Evolutionary conservation across 176 grass and related monocot species (phyloP).

Genomic region (Pontederia crassipes): DNA sequence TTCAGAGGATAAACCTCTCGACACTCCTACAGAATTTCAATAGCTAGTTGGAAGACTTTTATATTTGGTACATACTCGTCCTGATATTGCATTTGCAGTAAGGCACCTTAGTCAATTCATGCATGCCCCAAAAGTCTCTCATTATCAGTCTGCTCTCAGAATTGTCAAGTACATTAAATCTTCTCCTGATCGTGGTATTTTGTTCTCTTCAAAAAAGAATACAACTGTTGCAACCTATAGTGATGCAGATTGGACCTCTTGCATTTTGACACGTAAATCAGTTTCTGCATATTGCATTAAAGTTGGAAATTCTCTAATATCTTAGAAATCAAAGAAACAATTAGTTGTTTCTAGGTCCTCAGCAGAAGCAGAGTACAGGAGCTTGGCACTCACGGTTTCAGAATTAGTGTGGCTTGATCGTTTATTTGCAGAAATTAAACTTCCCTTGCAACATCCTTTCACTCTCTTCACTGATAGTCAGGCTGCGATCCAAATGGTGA

Average conservation of each 20-base stretch:
- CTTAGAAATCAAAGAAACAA: background rate
- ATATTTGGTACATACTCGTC: background rate
- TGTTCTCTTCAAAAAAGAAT: background rate
- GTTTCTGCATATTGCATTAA: no score
- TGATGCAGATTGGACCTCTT: background rate
- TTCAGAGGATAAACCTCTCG: no score
- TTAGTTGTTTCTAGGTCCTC: background rate
- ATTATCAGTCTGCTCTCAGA: background rate
- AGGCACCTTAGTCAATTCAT: background rate
- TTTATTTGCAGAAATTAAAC: background rate
- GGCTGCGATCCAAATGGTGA: background rate
- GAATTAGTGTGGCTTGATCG: background rate
- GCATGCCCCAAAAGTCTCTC: background rate
- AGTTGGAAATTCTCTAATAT: background rate
- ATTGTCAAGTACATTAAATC: background rate
- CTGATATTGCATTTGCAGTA: background rate
- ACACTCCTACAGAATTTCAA: no score
- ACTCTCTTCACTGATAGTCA: background rate
- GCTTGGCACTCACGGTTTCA: background rate
- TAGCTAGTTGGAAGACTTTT: background rate
- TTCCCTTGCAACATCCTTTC: background rate
- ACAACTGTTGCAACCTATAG: background rate
- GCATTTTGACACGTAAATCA: no score
- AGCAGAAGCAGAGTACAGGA: background rate
- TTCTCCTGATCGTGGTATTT: background rate